Conservation (phyloP, 2,329 filamentous ascomycete genomes). For the Leptographium radiaticola region DNA sequence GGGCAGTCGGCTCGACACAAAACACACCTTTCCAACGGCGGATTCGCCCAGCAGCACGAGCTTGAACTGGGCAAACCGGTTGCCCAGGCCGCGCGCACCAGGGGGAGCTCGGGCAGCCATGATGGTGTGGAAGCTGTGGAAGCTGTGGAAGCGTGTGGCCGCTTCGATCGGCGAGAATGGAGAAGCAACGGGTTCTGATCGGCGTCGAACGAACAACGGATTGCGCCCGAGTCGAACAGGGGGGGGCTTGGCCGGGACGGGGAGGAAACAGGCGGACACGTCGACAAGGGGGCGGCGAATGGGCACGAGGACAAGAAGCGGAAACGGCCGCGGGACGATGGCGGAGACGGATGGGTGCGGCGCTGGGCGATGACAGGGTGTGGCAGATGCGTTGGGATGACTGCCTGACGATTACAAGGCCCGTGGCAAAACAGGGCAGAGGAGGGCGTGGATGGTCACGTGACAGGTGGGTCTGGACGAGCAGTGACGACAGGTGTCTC, state of each 20-base stretch:
- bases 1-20: neutral
- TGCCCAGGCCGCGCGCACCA: slow-evolving; percentile 51
- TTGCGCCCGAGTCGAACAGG: too few species aligned
- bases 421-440: too few species aligned
- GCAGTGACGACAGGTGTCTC: neutral
- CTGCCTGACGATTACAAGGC: too few species aligned
- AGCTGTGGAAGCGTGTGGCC: neutral
- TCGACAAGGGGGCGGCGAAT: neutral
- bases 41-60: slow-evolving; percentile 94
- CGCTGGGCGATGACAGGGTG: neutral
- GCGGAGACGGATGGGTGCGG: neutral
- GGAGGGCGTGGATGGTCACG: neutral
- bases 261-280: neutral
- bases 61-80: slow-evolving; percentile 98
- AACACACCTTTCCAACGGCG: slow-evolving; percentile 82
- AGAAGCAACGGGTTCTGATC: too few species aligned
- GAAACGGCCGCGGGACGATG: neutral
- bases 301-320: neutral
- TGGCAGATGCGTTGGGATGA: too few species aligned
- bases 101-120: slow-evolving; percentile 75
- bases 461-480: neutral
- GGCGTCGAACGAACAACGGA: too few species aligned
- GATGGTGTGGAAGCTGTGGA: slow-evolving; percentile 3
- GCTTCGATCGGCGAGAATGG: neutral
- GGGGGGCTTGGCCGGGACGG: too few species aligned